Evolutionary conservation across 768 basidiomycete species (phyloP), one percentile per base, ranked within the genome.

Genomic region (Serendipita sp.): DNA sequence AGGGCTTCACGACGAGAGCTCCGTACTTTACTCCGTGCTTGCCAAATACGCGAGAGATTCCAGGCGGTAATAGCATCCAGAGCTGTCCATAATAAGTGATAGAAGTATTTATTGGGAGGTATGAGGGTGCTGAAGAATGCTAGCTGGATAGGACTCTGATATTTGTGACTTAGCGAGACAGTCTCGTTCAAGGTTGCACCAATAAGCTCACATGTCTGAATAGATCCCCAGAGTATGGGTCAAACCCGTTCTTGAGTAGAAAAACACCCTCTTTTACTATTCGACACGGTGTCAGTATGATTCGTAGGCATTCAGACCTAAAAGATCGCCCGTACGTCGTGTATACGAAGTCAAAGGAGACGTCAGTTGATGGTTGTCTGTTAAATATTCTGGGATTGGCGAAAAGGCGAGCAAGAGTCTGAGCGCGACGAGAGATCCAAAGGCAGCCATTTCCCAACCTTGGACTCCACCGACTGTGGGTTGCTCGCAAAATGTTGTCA

Each of bases 251-350:
- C 45, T 79, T 76, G 66, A 85, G 85, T 15, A 97, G 80, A 74
- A 85, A 91, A 3, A 95, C 79, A 16, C 93, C 94, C 74, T 97
- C 95, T 71, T 84, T 83, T 65, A 98, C 95, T 97, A 66, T 46
- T 58, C 62, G 18, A 66, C 37, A 40, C 37, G 65, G 68, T 62
- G 66, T 68, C 36, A 33, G 16, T 63, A 36, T 11, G 63, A 44
- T 27, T 48, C 52, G 46, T 23, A 66, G 44, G 29, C 16, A 15
- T 37, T 65, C 36, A 33, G 0, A 3, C 23, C n/a, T 23, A 37
- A 31, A n/a, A 2, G 13, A 31, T 31, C 13, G 52, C 18, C 76
- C 87, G 73, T 69, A 93, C 92, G 76, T 68, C 88, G 83, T 18
- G 83, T 75, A 71, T 86, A 86, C 6, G 88, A 85, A 3, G 89